A percentile compares a stretch with the other conserved stretches of the same genome.
Evolutionary conservation across 495 filamentous ascomycete genomes (phyloP).

Genomic region (Neurospora sublineolata): DNA sequence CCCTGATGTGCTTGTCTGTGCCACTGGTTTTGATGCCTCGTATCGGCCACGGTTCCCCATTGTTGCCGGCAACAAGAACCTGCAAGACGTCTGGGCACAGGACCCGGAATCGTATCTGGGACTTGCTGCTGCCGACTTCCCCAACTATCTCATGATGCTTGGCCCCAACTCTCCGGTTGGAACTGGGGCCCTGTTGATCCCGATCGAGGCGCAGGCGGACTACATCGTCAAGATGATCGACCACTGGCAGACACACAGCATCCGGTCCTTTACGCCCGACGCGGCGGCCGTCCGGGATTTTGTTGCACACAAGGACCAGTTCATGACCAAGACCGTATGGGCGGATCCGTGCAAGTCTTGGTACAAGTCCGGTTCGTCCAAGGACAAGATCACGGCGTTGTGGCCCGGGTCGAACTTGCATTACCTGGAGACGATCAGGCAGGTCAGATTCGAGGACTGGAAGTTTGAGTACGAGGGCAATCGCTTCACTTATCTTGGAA

Average conservation of each 20-base stretch:
- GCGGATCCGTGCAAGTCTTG: conserved; percentile 33
- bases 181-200: conserved; percentile 17
- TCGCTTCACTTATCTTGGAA: neutral
- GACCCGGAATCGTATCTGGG: conserved; percentile 44
- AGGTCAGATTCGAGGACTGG: neutral
- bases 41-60: conserved; percentile 44
- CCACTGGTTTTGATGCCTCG: conserved; percentile 46
- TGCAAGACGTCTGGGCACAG: conserved; percentile 35
- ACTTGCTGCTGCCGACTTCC: conserved; percentile 41
- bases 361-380: conserved; percentile 33
- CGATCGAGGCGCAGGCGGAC: conserved; percentile 15
- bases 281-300: conserved; percentile 31
- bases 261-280: conserved; percentile 34
- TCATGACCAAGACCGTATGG: conserved; percentile 38
- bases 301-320: conserved; percentile 28
- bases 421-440: neutral
- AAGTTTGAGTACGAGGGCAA: neutral
- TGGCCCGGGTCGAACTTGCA: conserved; percentile 3
- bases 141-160: conserved; percentile 42
- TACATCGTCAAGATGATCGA: conserved; percentile 34
- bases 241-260: conserved; percentile 35
- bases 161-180: conserved; percentile 21
- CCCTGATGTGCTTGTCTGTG: conserved; percentile 43
- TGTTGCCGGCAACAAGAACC: conserved; percentile 33
- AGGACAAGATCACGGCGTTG: conserved; percentile 35